A percentile compares a stretch with the other conserved stretches of the same genome.
Conservation (phyloP, 345 rosid species). For the Abelmoschus esculentus region DNA sequence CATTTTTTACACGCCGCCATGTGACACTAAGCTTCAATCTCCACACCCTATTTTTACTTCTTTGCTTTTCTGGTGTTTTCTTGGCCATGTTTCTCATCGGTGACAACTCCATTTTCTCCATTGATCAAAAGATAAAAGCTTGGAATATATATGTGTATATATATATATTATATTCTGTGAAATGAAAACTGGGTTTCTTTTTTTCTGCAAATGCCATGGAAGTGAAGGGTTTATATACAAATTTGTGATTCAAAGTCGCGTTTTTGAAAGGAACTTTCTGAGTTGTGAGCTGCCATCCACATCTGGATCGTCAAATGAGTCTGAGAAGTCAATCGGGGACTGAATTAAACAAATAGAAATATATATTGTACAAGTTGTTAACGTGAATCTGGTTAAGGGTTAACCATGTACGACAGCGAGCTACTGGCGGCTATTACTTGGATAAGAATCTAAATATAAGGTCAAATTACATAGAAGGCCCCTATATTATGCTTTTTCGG, state of each 20-base stretch:
- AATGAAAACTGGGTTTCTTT: neutral
- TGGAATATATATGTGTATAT: neutral
- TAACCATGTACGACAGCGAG: neutral
- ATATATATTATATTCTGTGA: neutral
- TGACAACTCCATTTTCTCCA: conserved; percentile 22
- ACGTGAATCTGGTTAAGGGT: neutral
- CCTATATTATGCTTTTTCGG: no score
- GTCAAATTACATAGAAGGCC: neutral
- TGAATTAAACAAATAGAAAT: conserved; percentile 1
- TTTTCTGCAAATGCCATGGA: neutral
- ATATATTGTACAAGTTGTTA: neutral
- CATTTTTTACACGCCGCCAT: conserved; percentile 33
- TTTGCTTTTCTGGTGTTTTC: conserved; percentile 25
- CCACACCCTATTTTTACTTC: conserved; percentile 26
- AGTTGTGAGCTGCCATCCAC: neutral
- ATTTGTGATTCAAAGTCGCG: neutral
- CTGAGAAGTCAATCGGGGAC: neutral
- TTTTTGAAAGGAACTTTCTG: conserved; percentile 2
- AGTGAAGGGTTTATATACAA: neutral
- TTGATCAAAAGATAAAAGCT: neutral
- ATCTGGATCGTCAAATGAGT: neutral
- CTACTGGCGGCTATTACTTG: neutral
- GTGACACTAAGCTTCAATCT: conserved; percentile 31
- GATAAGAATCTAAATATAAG: neutral
- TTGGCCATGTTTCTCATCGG: conserved; percentile 14